phyloP scores from a whole-genome alignment of 805 yeast genomes.

The Zygoascus bituminiphila region DNA sequence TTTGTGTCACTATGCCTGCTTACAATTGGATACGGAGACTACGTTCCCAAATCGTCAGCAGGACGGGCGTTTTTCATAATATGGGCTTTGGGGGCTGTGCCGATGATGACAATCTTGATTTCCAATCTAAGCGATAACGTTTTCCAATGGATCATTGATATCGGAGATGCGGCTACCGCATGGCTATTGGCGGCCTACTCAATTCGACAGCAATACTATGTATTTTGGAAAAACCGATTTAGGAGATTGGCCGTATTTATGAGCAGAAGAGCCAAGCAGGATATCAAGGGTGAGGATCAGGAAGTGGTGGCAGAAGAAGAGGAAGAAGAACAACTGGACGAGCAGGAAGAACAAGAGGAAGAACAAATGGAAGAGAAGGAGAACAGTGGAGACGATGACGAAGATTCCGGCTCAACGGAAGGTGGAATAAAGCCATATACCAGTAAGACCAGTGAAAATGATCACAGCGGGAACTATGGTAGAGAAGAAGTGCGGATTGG shows the following conservation, averaged over 20 bases:
- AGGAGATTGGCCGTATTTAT: neutral
- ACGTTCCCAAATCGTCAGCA: conserved; percentile 50
- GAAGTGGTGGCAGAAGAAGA: neutral
- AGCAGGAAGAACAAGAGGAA: conserved; percentile 1
- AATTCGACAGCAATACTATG: conserved; percentile 2
- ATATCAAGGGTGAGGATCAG: conserved; percentile 4
- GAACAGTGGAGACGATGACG: neutral
- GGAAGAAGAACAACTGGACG: neutral
- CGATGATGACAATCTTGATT: conserved; percentile 75
- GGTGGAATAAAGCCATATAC: too few species aligned
- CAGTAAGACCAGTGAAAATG: too few species aligned
- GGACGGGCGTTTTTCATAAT: conserved; percentile 67
- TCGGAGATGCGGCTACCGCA: conserved; percentile 15
- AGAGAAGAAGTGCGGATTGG: neutral
- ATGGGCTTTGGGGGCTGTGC: conserved; percentile 80
- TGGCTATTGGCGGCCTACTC: conserved; percentile 11
- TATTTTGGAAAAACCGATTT: neutral
- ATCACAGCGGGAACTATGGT: too few species aligned
- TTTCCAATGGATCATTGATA: conserved; percentile 13
- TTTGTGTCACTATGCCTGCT: conserved; percentile 67
- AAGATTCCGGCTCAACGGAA: neutral
- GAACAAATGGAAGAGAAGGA: neutral
- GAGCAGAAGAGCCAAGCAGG: neutral
- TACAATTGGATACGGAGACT: conserved; percentile 83
- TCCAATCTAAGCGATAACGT: conserved; percentile 60